Evolutionary conservation across 345 rosid species (phyloP).

Genomic region (Linum usitatissimum): DNA sequence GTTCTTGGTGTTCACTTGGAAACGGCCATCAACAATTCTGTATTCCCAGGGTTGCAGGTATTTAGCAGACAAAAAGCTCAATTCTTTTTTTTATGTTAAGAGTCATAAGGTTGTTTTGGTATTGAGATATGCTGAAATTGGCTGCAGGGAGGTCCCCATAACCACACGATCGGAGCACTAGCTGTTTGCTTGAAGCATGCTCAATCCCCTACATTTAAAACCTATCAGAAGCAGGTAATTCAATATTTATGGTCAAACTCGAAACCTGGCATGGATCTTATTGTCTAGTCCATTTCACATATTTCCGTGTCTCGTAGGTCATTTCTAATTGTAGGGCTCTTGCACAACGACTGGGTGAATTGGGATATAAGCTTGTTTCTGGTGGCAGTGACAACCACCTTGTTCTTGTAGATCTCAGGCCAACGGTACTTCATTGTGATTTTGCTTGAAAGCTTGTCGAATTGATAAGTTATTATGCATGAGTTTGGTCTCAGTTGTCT

Average conservation of each 20-base stretch:
- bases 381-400: constrained; percentile 92
- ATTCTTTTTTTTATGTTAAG: no score
- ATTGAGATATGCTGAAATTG: neutral
- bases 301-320: constrained; percentile 35
- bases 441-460: no score
- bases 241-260: neutral
- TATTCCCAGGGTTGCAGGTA: constrained; percentile 93
- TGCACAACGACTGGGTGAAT: constrained; percentile 56
- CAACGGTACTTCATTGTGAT: constrained; percentile 46
- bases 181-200: constrained; percentile 89
- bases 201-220: constrained; percentile 54
- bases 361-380: constrained; percentile 75
- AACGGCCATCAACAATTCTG: constrained; percentile 85
- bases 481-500: no score
- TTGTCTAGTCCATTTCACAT: neutral
- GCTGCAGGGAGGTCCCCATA: constrained; percentile 91
- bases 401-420: constrained; percentile 82
- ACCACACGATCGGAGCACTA: constrained; percentile 87
- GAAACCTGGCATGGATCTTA: neutral
- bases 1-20: constrained; percentile 74
- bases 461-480: no score
- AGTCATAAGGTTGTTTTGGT: neutral
- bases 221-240: constrained; percentile 66
- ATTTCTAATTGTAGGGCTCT: constrained; percentile 70
- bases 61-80: neutral